phyloP scores from a whole-genome alignment of 345 rosid species.

The Murraya koenigii region DNA sequence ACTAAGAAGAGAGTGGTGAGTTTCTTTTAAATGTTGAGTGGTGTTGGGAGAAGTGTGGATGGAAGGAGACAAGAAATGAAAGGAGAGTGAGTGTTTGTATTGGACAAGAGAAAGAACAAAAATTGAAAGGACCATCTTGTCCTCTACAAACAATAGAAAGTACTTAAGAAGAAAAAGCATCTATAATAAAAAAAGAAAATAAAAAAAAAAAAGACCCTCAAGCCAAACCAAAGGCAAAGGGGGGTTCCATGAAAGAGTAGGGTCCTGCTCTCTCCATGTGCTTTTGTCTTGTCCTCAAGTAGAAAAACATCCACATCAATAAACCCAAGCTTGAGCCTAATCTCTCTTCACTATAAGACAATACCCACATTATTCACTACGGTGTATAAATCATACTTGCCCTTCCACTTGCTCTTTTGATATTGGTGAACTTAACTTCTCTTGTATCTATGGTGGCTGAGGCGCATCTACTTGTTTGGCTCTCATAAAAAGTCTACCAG shows the following conservation, averaged over 20 bases:
- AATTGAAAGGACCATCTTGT: slow-evolving; percentile 51
- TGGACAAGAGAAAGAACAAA: slow-evolving; percentile 43
- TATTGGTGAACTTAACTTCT: slow-evolving; percentile 22
- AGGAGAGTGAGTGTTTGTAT: slow-evolving; percentile 27
- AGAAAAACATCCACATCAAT: slow-evolving; percentile 35
- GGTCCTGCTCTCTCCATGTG: slow-evolving; percentile 45
- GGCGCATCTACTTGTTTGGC: not conserved
- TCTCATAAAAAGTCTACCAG: not conserved
- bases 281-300: slow-evolving; percentile 48
- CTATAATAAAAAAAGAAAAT: not conserved
- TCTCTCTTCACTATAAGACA: slow-evolving; percentile 23
- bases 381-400: slow-evolving; percentile 10
- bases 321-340: slow-evolving; percentile 5
- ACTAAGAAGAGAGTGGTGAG: slow-evolving; percentile 6
- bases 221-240: not conserved
- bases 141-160: slow-evolving; percentile 37
- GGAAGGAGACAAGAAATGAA: slow-evolving; percentile 41
- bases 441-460: not conserved
- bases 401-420: slow-evolving; percentile 28
- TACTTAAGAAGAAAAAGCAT: slow-evolving; percentile 26
- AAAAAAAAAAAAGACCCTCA: not conserved
- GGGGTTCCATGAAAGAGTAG: slow-evolving; percentile 4
- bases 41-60: slow-evolving; percentile 28
- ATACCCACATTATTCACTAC: slow-evolving; percentile 30
- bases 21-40: slow-evolving; percentile 14